Evolutionary conservation across 2,329 filamentous ascomycete species (phyloP).

Genomic region (Aspergillus quadrilineatus): DNA sequence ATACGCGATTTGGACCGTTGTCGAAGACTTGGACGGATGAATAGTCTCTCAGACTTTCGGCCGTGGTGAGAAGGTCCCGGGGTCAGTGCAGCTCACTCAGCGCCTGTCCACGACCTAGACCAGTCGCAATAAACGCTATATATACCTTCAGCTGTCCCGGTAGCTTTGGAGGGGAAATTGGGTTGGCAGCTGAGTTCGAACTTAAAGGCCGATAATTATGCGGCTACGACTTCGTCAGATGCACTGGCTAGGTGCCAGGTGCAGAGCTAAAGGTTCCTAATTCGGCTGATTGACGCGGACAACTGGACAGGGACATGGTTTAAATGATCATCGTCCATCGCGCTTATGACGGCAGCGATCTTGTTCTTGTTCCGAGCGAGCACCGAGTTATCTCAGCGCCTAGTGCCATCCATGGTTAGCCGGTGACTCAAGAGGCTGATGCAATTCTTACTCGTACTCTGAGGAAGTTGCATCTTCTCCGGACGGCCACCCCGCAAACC

Average conservation of each 20-base stretch:
- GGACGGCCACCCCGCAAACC: constrained; percentile 14
- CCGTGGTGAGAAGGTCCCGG: too few species aligned
- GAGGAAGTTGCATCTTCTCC: background rate
- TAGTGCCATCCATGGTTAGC: background rate
- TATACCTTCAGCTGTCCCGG: constrained; percentile 1
- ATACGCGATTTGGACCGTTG: too few species aligned
- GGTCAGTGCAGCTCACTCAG: constrained; percentile 7
- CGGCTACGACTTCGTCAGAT: background rate
- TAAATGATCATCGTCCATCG: too few species aligned
- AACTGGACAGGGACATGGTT: too few species aligned
- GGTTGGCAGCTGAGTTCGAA: constrained; percentile 2
- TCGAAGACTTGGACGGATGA: too few species aligned
- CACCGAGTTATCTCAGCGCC: constrained; percentile 3
- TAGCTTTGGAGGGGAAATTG: constrained; percentile 5
- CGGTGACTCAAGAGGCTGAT: constrained; percentile 22
- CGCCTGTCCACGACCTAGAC: constrained; percentile 1
- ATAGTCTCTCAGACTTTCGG: too few species aligned
- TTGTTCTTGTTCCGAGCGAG: background rate
- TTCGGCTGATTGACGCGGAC: background rate
- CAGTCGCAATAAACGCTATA: background rate
- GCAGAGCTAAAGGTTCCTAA: background rate
- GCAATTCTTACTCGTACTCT: constrained; percentile 6
- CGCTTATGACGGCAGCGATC: background rate
- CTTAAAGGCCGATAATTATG: constrained; percentile 14
- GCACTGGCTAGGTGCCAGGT: too few species aligned